Evolutionary conservation across 345 rosid genomes (phyloP).

Genomic region (Boechera retrofracta): DNA sequence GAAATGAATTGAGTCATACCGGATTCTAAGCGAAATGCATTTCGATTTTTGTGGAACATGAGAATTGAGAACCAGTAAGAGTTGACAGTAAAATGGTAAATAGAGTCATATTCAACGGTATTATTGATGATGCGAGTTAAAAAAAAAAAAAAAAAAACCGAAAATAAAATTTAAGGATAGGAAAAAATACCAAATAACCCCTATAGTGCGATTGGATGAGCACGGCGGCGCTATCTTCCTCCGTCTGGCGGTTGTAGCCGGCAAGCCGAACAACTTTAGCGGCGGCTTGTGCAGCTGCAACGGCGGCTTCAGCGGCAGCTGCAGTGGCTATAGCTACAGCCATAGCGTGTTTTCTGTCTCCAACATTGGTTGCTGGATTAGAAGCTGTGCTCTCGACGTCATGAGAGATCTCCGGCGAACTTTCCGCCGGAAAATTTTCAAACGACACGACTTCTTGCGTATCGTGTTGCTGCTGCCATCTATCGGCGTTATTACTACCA

Average conservation of each 20-base stretch:
- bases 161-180: neutral
- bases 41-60: neutral
- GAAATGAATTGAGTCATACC: neutral
- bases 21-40: neutral
- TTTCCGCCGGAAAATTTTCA: conserved; percentile 81
- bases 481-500: conserved; percentile 28
- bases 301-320: conserved; percentile 94
- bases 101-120: neutral
- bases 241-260: conserved; percentile 76
- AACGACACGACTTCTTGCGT: conserved; percentile 80
- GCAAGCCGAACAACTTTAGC: conserved; percentile 91
- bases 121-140: neutral
- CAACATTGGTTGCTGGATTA: conserved; percentile 49
- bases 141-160: neutral
- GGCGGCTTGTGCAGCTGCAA: conserved; percentile 95
- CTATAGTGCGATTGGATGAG: conserved; percentile 82
- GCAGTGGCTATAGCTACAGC: conserved; percentile 95
- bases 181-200: conserved; percentile 77
- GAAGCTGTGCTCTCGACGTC: conserved; percentile 63
- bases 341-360: conserved; percentile 77
- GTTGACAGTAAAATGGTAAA: neutral
- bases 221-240: conserved; percentile 88
- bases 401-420: conserved; percentile 80
- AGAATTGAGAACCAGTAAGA: neutral
- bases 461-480: conserved; percentile 64